phyloP scores from a whole-genome alignment of 306 rosid species.

The Inga laurina region DNA sequence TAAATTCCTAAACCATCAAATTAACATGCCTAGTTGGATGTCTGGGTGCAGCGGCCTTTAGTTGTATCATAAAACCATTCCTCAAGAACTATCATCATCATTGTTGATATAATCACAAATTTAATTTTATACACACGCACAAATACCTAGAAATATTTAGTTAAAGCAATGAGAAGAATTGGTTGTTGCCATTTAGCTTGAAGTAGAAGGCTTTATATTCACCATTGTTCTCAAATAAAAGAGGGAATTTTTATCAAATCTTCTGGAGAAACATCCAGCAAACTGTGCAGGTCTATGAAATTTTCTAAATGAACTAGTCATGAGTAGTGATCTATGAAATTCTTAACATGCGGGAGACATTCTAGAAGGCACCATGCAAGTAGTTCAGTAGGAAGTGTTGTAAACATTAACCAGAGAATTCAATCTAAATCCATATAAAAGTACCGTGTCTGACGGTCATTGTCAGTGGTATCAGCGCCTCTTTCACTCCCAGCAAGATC shows the following conservation, averaged over 20 bases:
- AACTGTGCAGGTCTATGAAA: neutral
- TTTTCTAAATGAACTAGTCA: neutral
- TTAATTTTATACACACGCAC: neutral
- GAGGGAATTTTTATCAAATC: neutral
- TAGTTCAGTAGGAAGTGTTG: neutral
- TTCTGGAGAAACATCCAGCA: neutral
- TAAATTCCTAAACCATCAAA: neutral
- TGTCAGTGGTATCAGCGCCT: constrained; percentile 99
- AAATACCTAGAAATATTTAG: neutral
- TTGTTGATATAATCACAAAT: neutral
- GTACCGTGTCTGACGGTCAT: constrained; percentile 98
- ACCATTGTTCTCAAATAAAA: neutral
- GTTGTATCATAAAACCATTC: neutral
- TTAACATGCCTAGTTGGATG: neutral
- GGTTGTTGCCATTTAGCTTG: constrained; percentile 1
- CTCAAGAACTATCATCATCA: neutral
- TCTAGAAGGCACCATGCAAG: constrained; percentile 19
- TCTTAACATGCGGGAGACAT: constrained; percentile 11
- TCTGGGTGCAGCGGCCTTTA: neutral
- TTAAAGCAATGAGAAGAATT: constrained; percentile 1
- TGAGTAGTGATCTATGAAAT: constrained; percentile 1
- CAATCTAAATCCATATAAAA: neutral
- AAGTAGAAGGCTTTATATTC: constrained; percentile 13
- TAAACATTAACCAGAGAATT: constrained; percentile 6
- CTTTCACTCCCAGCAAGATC: constrained; percentile 99